Conservation (phyloP, 2,329 filamentous ascomycete species). For the Pyrenochaeta sp. region DNA sequence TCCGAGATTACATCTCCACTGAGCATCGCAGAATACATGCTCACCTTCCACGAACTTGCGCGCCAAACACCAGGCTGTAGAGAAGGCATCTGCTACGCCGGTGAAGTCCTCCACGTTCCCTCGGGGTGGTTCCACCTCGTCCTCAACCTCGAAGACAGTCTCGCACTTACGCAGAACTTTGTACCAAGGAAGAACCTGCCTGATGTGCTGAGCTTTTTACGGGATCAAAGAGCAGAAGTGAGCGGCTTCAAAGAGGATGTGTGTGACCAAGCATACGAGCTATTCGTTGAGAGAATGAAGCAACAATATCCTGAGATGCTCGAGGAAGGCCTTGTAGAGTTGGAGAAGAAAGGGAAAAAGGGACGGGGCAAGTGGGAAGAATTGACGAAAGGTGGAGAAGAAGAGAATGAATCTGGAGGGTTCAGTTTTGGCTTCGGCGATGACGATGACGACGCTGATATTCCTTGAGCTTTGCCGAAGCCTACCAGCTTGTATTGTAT, state of each 20-base stretch:
- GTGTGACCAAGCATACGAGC: conserved; percentile 70
- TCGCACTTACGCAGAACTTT: conserved; percentile 96
- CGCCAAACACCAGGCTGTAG: conserved; percentile 77
- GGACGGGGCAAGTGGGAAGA: conserved; percentile 79
- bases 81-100: conserved; percentile 83
- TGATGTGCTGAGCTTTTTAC: conserved; percentile 80
- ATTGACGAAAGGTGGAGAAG: conserved; percentile 67
- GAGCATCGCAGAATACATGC: conserved; percentile 95
- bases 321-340: conserved; percentile 68
- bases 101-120: conserved; percentile 91
- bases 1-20: conserved; percentile 93
- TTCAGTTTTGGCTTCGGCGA: conserved; percentile 71
- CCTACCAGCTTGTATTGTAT: no score
- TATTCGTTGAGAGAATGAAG: conserved; percentile 76
- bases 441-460: conserved; percentile 58
- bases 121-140: conserved; percentile 98
- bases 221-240: conserved; percentile 83
- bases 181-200: conserved; percentile 78
- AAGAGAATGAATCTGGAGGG: conserved; percentile 51
- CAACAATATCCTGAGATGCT: conserved; percentile 70
- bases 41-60: conserved; percentile 87
- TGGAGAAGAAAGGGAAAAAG: conserved; percentile 75
- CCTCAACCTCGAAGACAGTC: conserved; percentile 82
- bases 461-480: conserved; percentile 30
- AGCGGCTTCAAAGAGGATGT: conserved; percentile 82